Evolutionary conservation across 257 asterid species (phyloP).

Genomic region (Sherardia arvensis): DNA sequence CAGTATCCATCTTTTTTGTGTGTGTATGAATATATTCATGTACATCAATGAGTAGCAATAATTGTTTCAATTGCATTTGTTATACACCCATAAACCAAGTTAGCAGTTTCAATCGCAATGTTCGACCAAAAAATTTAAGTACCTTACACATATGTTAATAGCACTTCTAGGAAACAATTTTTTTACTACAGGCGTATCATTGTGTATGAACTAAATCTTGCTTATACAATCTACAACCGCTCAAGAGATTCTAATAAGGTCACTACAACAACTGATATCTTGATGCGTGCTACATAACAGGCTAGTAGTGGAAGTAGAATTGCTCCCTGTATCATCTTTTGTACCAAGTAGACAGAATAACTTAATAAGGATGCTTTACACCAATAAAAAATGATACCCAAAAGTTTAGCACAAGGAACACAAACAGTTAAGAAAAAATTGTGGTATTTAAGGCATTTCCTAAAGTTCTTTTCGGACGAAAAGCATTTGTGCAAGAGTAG

Average conservation of each 20-base stretch:
- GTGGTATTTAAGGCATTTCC: background rate
- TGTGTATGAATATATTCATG: background rate
- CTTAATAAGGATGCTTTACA: background rate
- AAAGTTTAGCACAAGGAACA: background rate
- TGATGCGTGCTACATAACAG: background rate
- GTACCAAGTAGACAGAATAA: too few species aligned
- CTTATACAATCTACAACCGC: background rate
- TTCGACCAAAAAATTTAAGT: background rate
- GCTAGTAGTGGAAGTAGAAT: background rate
- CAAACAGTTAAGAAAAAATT: background rate
- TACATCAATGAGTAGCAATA: too few species aligned
- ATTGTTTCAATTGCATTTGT: too few species aligned
- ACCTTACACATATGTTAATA: too few species aligned
- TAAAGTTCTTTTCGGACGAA: background rate
- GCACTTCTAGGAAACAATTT: background rate
- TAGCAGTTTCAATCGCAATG: too few species aligned
- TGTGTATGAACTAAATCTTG: background rate
- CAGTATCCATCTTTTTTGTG: too few species aligned
- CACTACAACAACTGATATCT: background rate
- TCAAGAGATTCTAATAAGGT: background rate
- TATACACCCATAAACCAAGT: too few species aligned
- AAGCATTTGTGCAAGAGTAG: conserved; percentile 3
- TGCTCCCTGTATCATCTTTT: background rate
- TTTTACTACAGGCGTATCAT: background rate
- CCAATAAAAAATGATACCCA: background rate